A percentile compares a stretch with the other conserved stretches of the same genome.
Evolutionary conservation across 345 rosid genomes (phyloP).

Genomic region (Eucalyptus tenuipes): DNA sequence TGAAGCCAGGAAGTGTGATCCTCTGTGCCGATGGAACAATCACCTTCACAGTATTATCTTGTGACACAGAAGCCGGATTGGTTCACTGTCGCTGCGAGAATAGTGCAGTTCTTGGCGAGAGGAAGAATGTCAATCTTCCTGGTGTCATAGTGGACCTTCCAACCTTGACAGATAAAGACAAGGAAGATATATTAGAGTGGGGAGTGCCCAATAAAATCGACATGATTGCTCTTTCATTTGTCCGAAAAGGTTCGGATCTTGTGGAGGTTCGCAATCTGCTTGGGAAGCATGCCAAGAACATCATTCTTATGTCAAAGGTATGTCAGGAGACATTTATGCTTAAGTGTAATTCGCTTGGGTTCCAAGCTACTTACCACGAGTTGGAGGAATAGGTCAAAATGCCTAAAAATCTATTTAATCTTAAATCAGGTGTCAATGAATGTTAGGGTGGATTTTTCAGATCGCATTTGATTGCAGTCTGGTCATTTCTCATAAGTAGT

Average conservation of each 20-base stretch:
- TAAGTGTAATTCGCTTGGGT: background rate
- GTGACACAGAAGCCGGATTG: constrained; percentile 55
- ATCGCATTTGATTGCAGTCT: background rate
- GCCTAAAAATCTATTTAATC: background rate
- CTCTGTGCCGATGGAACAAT: constrained; percentile 98
- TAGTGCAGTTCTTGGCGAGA: constrained; percentile 87
- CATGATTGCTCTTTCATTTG: constrained; percentile 96
- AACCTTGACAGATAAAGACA: constrained; percentile 92
- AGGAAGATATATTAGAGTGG: constrained; percentile 88
- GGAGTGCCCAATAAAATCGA: constrained; percentile 89
- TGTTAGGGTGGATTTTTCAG: background rate
- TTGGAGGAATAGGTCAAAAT: background rate
- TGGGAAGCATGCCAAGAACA: constrained; percentile 63
- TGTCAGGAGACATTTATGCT: background rate
- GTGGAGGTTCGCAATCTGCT: constrained; percentile 78
- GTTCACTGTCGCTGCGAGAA: constrained; percentile 87
- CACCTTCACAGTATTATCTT: constrained; percentile 67
- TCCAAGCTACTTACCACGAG: background rate
- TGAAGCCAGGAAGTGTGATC: constrained; percentile 79
- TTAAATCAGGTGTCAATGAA: background rate
- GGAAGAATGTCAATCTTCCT: constrained; percentile 96
- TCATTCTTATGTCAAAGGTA: constrained; percentile 99
- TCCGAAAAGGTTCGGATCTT: constrained; percentile 88
- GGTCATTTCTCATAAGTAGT: background rate
- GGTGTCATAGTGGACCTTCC: constrained; percentile 98